Evolutionary conservation across 352 stramenopile species (phyloP).

Genomic region (Pythium scleroteichum): DNA sequence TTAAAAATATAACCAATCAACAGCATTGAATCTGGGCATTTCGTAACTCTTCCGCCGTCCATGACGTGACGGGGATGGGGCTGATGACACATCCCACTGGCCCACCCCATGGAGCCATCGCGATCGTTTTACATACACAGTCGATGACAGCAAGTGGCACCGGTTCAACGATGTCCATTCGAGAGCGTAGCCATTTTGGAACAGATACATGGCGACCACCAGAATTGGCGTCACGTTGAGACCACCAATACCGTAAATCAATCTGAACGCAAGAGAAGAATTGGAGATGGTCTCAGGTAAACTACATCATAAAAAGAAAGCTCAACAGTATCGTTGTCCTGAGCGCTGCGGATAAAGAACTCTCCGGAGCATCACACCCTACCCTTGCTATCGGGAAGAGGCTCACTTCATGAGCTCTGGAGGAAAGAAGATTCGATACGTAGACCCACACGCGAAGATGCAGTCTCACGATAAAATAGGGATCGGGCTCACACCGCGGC

Average conservation of each 20-base stretch:
- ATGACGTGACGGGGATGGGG: neutral
- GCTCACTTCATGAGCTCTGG: neutral
- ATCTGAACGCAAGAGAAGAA: no score
- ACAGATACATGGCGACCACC: neutral
- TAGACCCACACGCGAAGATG: neutral
- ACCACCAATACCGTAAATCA: no score
- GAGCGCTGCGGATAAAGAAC: no score
- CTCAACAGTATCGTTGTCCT: no score
- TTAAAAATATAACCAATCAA: slow-evolving; percentile 16
- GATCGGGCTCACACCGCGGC: slow-evolving; percentile 8
- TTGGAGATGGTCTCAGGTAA: no score
- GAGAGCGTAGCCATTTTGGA: neutral
- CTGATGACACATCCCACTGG: neutral
- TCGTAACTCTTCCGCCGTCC: neutral
- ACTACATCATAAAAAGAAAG: no score
- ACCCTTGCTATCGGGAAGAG: neutral
- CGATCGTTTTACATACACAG: neutral
- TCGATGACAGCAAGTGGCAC: neutral
- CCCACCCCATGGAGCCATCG: no score
- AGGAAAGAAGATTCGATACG: neutral
- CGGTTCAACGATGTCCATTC: neutral
- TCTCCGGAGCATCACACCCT: no score
- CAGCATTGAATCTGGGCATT: slow-evolving; percentile 7
- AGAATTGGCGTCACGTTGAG: neutral
- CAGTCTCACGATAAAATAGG: slow-evolving; percentile 15